phyloP scores from a whole-genome alignment of 176 grass and related monocot genomes.

The Oryza coarctata region DNA sequence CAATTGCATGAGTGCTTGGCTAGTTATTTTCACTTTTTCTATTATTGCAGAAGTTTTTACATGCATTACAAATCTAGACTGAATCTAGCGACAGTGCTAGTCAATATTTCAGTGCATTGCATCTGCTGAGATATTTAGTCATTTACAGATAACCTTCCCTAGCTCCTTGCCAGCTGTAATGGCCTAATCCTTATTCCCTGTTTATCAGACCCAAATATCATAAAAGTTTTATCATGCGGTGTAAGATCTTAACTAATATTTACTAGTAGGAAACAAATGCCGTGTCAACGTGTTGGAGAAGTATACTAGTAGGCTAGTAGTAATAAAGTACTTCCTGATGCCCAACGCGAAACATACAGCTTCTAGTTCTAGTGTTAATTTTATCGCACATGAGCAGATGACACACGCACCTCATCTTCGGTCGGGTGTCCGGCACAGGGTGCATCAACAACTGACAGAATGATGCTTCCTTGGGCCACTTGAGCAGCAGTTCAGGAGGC shows the following conservation, averaged over 20 bases:
- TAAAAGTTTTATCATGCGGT: not conserved
- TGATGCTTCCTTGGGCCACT: slow-evolving; percentile 91
- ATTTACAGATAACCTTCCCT: not conserved
- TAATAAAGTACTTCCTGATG: slow-evolving; percentile 4
- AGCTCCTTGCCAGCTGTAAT: not conserved
- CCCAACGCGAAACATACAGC: slow-evolving; percentile 13
- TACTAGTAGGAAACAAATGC: slow-evolving; percentile 5
- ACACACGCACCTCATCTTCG: slow-evolving; percentile 70
- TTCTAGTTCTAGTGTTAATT: not conserved
- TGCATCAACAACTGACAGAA: slow-evolving; percentile 97
- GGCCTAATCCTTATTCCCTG: not conserved
- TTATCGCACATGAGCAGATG: not conserved
- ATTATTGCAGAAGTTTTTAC: not conserved
- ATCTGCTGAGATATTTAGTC: not conserved
- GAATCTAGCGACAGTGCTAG: not conserved
- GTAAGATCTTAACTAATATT: not conserved
- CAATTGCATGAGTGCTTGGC: not conserved
- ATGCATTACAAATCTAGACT: slow-evolving; percentile 20
- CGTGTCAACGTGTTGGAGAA: not conserved
- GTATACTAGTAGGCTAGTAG: slow-evolving; percentile 4
- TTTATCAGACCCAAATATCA: not conserved
- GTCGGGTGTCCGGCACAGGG: slow-evolving; percentile 67
- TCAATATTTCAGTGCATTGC: not conserved
- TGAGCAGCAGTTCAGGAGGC: slow-evolving; percentile 77
- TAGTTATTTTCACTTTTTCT: not conserved